phyloP scores from a whole-genome alignment of 1,139 yeast species.

The Pichia sp. region DNA sequence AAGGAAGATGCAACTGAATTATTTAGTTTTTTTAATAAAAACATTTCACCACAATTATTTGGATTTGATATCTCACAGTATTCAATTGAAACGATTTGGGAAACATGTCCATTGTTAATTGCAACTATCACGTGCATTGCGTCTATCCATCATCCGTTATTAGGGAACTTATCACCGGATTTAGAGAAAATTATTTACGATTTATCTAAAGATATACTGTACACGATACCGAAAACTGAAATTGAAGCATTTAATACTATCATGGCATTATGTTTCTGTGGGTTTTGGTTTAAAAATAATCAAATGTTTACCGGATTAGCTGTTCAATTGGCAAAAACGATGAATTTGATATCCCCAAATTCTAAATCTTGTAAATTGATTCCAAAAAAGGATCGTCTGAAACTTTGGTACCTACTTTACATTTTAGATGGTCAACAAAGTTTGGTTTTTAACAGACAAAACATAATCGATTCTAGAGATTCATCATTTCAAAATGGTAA shows the following conservation, averaged over 20 bases:
- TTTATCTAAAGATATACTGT: slow-evolving; percentile 43
- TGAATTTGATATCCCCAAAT: slow-evolving; percentile 37
- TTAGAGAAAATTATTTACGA: slow-evolving; percentile 41
- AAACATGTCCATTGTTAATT: slow-evolving; percentile 50
- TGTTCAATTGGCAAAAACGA: slow-evolving; percentile 54
- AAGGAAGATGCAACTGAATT: slow-evolving; percentile 45
- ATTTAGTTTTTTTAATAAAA: slow-evolving; percentile 46
- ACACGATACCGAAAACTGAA: slow-evolving; percentile 34
- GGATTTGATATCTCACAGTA: slow-evolving; percentile 57
- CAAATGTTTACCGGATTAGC: slow-evolving; percentile 67
- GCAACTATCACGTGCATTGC: slow-evolving; percentile 61
- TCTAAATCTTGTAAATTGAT: slow-evolving; percentile 22
- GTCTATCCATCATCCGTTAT: slow-evolving; percentile 52
- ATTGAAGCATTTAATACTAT: slow-evolving; percentile 54
- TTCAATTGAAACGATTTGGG: slow-evolving; percentile 48
- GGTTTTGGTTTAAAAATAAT: slow-evolving; percentile 63
- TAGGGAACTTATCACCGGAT: slow-evolving; percentile 35
- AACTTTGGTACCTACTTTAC: slow-evolving; percentile 63
- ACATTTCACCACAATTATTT: slow-evolving; percentile 59
- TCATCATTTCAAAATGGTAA: slow-evolving; percentile 39
- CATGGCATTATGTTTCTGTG: slow-evolving; percentile 57
- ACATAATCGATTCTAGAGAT: slow-evolving; percentile 45
- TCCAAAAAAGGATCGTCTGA: slow-evolving; percentile 42
- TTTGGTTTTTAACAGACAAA: slow-evolving; percentile 52
- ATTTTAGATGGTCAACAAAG: slow-evolving; percentile 68